Base-by-base conservation (phyloP, 257 asterid genomes). In the Voacanga thouarsii region DNA sequence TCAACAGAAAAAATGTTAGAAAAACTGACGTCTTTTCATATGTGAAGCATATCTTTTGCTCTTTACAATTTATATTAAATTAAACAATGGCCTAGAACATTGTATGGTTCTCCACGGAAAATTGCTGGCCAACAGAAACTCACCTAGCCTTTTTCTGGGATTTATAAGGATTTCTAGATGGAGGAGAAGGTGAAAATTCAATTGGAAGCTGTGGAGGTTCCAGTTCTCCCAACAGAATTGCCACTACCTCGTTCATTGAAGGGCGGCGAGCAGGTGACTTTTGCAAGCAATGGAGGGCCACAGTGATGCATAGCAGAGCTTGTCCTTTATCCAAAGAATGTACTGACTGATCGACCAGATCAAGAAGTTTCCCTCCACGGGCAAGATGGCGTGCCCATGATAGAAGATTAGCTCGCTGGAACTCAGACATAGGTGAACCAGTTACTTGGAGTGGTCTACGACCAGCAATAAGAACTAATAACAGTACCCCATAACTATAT, bases 391-490 rank as follows among this genome's bases (percentile, higher is more conserved):
- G 92, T 12, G 99, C 91, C 99, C 98, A 96, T 0, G 98, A 96
- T 18, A 93, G 78, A 43, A 96, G 97, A 84, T 96, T 96, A 59
- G 98, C 99, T 28, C 94, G 87, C 63, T 90, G 94, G 85, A 93
- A 93, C 76, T 96, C 98, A 1, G 97, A 87, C 97, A 92, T 85
- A 45, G 99, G 98, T 0, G 98, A 96, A 3, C 97, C 97, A 0
- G 97, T 96, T 75, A 96, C 97, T 88, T 96, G 94, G 77, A 96
- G 97, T 44, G 99, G 99, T 84, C 99, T 85, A 37, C 99, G 89
- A 11, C 99, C 98, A 1, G 99, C 89, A 37, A 96, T 78, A 26
- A 96, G 84, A 81, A 96, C 99, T 53, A 96, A 84, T 51, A 96
- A 80, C 72, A 93, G 86, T 74, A 96, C 98, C 23, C 99, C 99